Conservation (phyloP, 106 monocot species). For the Dendrobium catenatum region DNA sequence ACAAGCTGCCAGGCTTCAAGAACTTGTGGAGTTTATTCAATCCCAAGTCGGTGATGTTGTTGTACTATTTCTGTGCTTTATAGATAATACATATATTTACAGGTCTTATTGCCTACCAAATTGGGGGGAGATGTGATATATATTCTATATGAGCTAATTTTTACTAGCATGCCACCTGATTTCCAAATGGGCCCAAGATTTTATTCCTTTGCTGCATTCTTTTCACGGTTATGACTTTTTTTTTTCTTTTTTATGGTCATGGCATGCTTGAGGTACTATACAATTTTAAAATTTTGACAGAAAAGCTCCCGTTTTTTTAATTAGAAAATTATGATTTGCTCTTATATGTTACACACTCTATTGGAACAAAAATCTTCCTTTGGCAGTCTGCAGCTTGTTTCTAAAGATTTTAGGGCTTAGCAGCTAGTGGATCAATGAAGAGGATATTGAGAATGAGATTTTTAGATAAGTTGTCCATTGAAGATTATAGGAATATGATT, state of each 20-base stretch:
- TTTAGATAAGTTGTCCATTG: too few relatives aligned
- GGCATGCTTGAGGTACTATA: neutral
- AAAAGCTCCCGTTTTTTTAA: neutral
- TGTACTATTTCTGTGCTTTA: neutral
- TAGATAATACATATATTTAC: neutral
- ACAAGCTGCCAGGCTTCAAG: conserved; percentile 80
- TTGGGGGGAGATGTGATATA: neutral
- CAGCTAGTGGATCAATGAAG: too few relatives aligned
- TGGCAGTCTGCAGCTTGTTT: neutral
- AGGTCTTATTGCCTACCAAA: neutral
- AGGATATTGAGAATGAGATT: too few relatives aligned
- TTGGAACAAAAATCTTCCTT: neutral
- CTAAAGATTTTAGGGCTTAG: neutral
- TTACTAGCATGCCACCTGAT: neutral
- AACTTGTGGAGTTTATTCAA: conserved; percentile 84
- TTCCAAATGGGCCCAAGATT: neutral
- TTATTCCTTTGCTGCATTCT: neutral
- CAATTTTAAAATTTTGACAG: too few relatives aligned
- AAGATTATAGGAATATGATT: too few relatives aligned
- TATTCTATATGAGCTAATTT: neutral
- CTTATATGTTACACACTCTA: neutral
- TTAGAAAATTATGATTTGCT: neutral
- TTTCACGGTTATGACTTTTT: neutral
- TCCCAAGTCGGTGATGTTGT: conserved; percentile 53
- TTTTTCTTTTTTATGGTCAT: neutral